Evolutionary conservation across 164 flowering plant species (phyloP), one percentile per base, ranked within the genome.

Genomic region (Vitis riparia): DNA sequence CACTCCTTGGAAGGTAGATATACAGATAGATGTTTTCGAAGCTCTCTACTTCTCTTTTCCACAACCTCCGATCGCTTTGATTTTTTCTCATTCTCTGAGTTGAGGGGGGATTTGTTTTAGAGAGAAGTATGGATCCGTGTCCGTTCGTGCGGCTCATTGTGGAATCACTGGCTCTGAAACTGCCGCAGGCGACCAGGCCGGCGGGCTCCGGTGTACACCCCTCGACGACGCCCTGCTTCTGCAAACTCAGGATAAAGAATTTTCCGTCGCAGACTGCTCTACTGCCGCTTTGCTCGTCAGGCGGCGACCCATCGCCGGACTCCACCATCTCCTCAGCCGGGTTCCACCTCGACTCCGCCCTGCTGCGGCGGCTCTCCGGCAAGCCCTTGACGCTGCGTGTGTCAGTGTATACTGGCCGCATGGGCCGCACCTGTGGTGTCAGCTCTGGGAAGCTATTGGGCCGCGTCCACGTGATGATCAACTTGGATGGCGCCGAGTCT

Each of bases 111-210:
- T 32, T 32, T 32, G 44, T 32, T 32, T 32, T 6, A 6, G 29
- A 13, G 44, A 32, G 62, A 57, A 65, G 44, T 14, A 93, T 94
- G 98, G 98, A 94, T 87, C 94, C 98, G 4, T 92, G 92, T 66
- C 97, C 96, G 8, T 94, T 92, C 66, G 93, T 91, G 11, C 84
- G 96, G 8, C 47, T 94, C 11, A 86, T 74, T 8, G 80, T 94
- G 8, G 96, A 94, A 61, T 89, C 96, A 0, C 80, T 94, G 15
- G 85, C 97, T n/a, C 82, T 94, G 3, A 86, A 86, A 48, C 96
- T 91, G 8, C 94, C 96, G 9, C 52, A 68, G 13, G 78, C 89
- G 14, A 62, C 86, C 50, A 81, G 73, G 66, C 79, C 85, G 1
- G 78, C 88, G 64, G 86, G 85, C 1, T 55, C 86, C 0, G 86